Conservation (phyloP, 1,284 basidiomycete genomes). For the Golubevia sp. region DNA sequence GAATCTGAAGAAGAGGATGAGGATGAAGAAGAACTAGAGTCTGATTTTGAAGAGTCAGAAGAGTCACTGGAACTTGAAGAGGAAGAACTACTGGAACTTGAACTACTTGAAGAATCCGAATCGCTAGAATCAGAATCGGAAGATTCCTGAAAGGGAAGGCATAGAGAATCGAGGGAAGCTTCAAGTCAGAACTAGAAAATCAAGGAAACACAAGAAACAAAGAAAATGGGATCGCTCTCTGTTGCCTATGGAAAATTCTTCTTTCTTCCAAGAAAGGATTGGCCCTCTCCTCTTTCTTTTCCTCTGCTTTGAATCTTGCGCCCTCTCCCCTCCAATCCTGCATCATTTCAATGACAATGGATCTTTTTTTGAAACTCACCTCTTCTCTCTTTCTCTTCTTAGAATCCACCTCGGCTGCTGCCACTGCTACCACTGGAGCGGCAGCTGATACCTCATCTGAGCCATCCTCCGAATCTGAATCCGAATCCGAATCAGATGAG, state of each 20-base stretch:
- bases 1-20: constrained; percentile 17
- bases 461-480: constrained; percentile 9
- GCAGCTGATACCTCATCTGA: not conserved
- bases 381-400: not conserved
- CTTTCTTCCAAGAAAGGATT: constrained; percentile 18
- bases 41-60: constrained; percentile 15
- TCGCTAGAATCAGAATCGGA: constrained; percentile 21
- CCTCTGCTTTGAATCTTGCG: no score
- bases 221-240: constrained; percentile 1
- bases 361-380: no score
- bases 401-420: constrained; percentile 2
- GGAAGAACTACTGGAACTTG: constrained; percentile 42
- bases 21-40: constrained; percentile 23
- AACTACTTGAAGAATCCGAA: constrained; percentile 35
- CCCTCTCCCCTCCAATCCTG: no score
- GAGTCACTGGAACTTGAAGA: constrained; percentile 35
- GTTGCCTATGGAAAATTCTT: constrained; percentile 20
- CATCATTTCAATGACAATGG: no score
- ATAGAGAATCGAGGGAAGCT: no score
- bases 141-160: no score
- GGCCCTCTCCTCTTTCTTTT: not conserved
- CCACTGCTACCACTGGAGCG: not conserved
- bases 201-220: no score
- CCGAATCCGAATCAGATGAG: constrained; percentile 27
- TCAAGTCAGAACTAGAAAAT: no score